Evolutionary conservation across 2,329 filamentous ascomycete genomes (phyloP), one percentile per base, ranked within the genome.

Genomic region (Plectosphaerella cucumerina): DNA sequence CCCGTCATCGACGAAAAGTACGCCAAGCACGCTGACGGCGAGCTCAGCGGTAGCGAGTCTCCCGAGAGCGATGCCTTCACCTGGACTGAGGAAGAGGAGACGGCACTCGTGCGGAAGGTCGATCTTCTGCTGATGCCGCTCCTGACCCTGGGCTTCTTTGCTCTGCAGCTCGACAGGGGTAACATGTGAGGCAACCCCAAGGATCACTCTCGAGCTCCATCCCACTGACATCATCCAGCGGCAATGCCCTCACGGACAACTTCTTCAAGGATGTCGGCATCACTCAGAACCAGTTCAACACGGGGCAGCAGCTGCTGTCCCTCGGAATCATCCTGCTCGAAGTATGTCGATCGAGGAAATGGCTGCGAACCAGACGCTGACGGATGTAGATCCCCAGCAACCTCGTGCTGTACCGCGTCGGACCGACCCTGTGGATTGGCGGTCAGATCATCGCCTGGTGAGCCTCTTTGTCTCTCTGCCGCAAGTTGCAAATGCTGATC

Each of bases 231-330:
- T 5, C 3, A 6, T 14, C 14, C 17, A 56, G 54, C 22, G 54
- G 54, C 5, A 56, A 56, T 17, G 54, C 54, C 6, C 49, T 54
- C 33, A 54, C 54, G 12, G 54, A 54, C 22, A 50, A 46, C 15
- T 76, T 81, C 56, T 71, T 77, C 43, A 59, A 69, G 18, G 77
- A 81, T 55, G 68, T 81, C 18, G 62, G 68, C 14, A 71, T 81
- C 53, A 70, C 69, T 2, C 75, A 76, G 5, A 72, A 79, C 53
- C 71, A 80, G 53, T 72, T 78, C 61, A 80, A 80, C 45, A 62
- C 78, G 23, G 77, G 77, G 4, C 71, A 76, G 21, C 75, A 78
- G 52, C 65, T 80, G 52, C 64, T 80, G 1, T 78, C 74, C 0
- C 65, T 75, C 2, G 74, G 74, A 3, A 77, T 77, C 41, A 72